Evolutionary conservation across 805 yeast genomes (phyloP), one percentile per base, ranked within the genome.

Genomic region (Yamadazyma paraphyllophila): DNA sequence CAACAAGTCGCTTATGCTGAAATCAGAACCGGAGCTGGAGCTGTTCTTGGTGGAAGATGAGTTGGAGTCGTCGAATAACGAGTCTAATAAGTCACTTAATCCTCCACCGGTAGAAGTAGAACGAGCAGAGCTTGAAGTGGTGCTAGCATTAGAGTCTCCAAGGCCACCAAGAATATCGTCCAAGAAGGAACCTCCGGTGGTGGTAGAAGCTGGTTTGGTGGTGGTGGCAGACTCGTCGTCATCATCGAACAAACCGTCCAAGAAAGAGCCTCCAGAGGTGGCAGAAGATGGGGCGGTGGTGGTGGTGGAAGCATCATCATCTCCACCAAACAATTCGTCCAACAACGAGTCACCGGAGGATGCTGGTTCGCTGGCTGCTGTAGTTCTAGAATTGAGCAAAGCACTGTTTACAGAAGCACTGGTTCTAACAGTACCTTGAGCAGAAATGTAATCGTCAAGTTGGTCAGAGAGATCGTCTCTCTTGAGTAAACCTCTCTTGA

Each of bases 141-240:
- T 31, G 33, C 41, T 41, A 36, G 53, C 24, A 8, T 14, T 20
- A 8, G 29, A 32, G 9, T 38, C 46, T 9, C 56, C 59, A 6
- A 56, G 46, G 9, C 41, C 46, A 9, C 56, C 59, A 6, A 56
- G 46, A 6, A 57, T n/a, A 29, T 45, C 46, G 24, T 44, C 51
- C 40, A 54, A 40, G 14, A 49, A 42, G 29, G 50, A 46, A 7
- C 46, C 46, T 24, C 43, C 41, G 36, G 48, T 15, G 13, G 44
- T 36, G 11, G 44, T 36, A 26, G 45, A 36, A 55, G 32, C 42
- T 55, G 14, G 53, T 25, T 48, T 44, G 27, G 29, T 26, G 34
- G 55, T 13, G 29, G 51, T 26, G 12, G 53, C 39, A 15, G 52
- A n/a, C 3, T 43, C 36, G 26, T 48, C 44, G 12, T 43, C 41